Evolutionary conservation across 2,329 filamentous ascomycete species (phyloP), one percentile per base, ranked within the genome.

Genomic region (Beauveria sp.): DNA sequence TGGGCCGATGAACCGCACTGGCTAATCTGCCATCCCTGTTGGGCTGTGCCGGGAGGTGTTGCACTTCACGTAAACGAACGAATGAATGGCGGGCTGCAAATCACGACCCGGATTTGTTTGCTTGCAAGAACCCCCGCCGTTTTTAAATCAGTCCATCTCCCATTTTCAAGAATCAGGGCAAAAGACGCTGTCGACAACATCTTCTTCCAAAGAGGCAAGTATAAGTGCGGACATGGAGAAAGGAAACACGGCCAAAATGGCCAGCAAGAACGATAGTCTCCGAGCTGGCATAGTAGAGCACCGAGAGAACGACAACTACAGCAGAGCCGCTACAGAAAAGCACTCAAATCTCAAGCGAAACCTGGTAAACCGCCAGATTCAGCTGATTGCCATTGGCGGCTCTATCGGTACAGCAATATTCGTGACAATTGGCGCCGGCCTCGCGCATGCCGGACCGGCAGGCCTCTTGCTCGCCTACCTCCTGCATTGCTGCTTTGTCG

Each of bases 381-480:
- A 42, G 12, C 43, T 22, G 2, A n/a, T 86, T 86, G 72, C 80
- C 50, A 40, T 52, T n/a, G 50, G 50, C 28, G 30, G 50, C 18
- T n/a, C 3, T n/a, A 24, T 52, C 1, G 50, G 50, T 1, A 52
- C 50, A 2, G 30, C 50, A 20, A n/a, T 18, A 1, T 40, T 52
- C 4, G 50, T 86, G 67, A 83, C 77, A 66, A 87, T 88, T 64
- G 84, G 85, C 61, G 75, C 75, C 65, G 84, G 82, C 42, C 73
- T 79, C 22, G 71, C 72, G 56, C 64, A 65, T 12, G 77, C 75
- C 24, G 77, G 77, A 18, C 76, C 77, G 1, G 75, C 72, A 50
- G 80, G 77, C 62, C 72, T 88, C 49, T 76, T 88, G 62, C 68
- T 88, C 60, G 84, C 82, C 42, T 88, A 83, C 69, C 74, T 77